These are phyloP conservation scores for Candida insectorum DNA, from an alignment of 805 yeast species.

Conservation along the genomic window DNA sequence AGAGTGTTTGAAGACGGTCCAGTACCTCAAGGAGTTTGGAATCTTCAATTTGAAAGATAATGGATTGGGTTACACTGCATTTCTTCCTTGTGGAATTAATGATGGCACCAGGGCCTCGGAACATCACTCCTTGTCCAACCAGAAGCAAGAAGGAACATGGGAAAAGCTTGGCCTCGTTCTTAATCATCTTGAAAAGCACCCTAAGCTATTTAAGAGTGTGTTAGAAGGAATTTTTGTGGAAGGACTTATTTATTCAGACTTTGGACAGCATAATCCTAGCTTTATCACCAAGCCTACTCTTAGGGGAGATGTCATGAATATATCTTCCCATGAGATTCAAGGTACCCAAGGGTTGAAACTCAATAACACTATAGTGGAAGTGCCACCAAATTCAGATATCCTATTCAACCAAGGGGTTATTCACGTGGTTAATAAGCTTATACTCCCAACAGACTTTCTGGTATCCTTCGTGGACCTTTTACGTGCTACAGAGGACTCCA, in stretches of 20 bases:
- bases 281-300: constrained; percentile 18
- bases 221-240: constrained; percentile 60
- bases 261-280: constrained; percentile 23
- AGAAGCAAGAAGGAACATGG: constrained; percentile 44
- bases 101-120: constrained; percentile 3
- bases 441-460: constrained; percentile 54
- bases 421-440: constrained; percentile 58
- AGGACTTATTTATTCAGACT: constrained; percentile 66
- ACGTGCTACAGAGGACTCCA: constrained; percentile 44
- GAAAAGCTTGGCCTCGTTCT: constrained; percentile 54
- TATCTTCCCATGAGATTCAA: constrained; percentile 20
- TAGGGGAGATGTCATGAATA: constrained; percentile 24
- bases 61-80: constrained; percentile 62
- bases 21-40: constrained; percentile 50
- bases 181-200: constrained; percentile 54
- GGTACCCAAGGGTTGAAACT: too few species aligned
- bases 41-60: constrained; percentile 53
- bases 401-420: constrained; percentile 82
- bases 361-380: constrained; percentile 28
- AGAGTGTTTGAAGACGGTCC: constrained; percentile 61
- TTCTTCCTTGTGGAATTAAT: constrained; percentile 64
- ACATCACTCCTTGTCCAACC: neutral
- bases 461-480: constrained; percentile 58
- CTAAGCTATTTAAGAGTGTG: constrained; percentile 46
- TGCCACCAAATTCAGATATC: constrained; percentile 56